Percentiles rank a stretch among this genome's conserved stretches.
phyloP scores from a whole-genome alignment of 1,284 basidiomycete species.

The Cystobasidiaceae sp. region DNA sequence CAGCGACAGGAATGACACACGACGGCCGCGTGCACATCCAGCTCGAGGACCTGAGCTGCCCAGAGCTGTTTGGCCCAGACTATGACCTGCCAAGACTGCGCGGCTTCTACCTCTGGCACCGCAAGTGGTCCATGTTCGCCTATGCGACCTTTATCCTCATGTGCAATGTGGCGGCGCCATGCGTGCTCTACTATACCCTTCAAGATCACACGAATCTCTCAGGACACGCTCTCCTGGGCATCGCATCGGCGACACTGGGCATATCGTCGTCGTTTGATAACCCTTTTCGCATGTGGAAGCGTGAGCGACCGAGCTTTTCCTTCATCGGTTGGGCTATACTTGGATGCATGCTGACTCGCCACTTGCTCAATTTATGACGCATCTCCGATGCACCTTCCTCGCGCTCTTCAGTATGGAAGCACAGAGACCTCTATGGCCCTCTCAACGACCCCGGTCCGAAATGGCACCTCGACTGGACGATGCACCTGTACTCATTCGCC shows the following conservation, averaged over 20 bases:
- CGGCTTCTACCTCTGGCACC: constrained; percentile 12
- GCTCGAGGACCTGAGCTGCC: too few relatives aligned
- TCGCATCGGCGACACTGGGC: constrained; percentile 35
- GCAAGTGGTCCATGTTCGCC: constrained; percentile 22
- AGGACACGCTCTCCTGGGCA: not conserved
- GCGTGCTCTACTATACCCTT: constrained; percentile 33
- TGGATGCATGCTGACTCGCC: not conserved
- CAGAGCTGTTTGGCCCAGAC: constrained; percentile 15
- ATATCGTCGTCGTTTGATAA: constrained; percentile 36
- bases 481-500: constrained; percentile 28
- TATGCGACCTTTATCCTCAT: constrained; percentile 29
- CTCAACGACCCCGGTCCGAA: constrained; percentile 24
- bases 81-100: constrained; percentile 14
- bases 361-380: not conserved
- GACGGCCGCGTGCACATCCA: too few relatives aligned
- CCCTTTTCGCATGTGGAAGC: constrained; percentile 35
- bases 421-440: constrained; percentile 36
- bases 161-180: constrained; percentile 10
- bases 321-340: too few relatives aligned
- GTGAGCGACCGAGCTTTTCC: constrained; percentile 19
- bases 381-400: not conserved
- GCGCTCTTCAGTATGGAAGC: constrained; percentile 30
- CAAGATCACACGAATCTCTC: not conserved
- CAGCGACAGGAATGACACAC: too few relatives aligned
- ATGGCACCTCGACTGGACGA: constrained; percentile 34